Percentiles rank a stretch among this genome's conserved stretches.
These are phyloP conservation scores for Starmerella riodocensis DNA, from an alignment of 805 yeast species.

Conservation along the genomic window DNA sequence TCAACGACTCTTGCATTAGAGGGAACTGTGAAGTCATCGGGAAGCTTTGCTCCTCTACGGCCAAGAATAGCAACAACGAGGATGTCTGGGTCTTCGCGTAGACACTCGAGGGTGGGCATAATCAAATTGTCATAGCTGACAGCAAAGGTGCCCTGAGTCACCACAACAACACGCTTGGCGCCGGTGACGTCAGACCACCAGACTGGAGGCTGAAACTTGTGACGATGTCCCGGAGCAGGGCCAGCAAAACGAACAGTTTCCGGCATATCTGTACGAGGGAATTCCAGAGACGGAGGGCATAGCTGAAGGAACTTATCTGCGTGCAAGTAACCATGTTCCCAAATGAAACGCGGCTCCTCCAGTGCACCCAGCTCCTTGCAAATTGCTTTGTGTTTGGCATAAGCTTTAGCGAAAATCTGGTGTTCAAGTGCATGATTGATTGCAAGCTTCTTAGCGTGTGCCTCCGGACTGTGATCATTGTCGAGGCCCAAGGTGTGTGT, in stretches of 20 bases:
- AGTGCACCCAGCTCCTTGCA: background rate
- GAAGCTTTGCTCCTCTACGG: slow-evolving; percentile 1
- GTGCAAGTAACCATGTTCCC: slow-evolving; percentile 1
- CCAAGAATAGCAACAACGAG: slow-evolving; percentile 1
- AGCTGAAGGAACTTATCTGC: slow-evolving; percentile 3
- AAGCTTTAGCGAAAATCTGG: background rate
- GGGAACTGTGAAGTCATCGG: background rate
- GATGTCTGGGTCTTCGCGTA: background rate
- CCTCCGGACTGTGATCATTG: background rate
- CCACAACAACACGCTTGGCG: background rate
- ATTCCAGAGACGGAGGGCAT: slow-evolving; percentile 1
- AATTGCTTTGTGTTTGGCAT: background rate
- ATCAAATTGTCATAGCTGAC: background rate
- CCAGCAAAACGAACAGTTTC: background rate
- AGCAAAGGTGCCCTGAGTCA: slow-evolving; percentile 2
- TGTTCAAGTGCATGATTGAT: slow-evolving; percentile 1
- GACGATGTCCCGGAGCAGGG: background rate
- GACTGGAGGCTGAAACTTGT: background rate
- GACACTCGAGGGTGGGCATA: background rate
- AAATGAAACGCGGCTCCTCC: background rate
- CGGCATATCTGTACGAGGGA: background rate
- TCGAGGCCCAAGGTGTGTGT: background rate
- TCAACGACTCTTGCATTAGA: slow-evolving; percentile 1
- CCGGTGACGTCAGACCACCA: background rate
- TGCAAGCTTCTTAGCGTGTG: background rate